These are phyloP conservation scores for Pythium phragmiticola DNA, from an alignment of 352 stramenopile genomes.

Conservation along the genomic window DNA sequence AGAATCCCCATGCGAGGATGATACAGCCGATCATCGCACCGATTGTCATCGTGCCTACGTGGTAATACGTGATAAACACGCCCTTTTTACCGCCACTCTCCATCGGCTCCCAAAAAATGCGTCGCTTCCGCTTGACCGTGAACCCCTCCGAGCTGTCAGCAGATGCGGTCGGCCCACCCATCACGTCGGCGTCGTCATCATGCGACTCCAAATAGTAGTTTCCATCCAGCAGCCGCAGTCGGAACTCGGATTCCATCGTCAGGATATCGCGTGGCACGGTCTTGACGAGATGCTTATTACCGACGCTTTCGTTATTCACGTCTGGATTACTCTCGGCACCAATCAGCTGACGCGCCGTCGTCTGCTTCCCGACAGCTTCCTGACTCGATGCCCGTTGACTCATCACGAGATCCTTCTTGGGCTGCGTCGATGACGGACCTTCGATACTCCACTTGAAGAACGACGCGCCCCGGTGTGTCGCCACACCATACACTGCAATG, in stretches of 20 bases:
- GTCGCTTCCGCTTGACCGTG: conserved; percentile 16
- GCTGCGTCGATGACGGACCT: conserved; percentile 40
- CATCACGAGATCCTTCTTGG: conserved; percentile 22
- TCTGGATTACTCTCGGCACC: conserved; percentile 4
- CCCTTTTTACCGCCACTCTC: conserved; percentile 70
- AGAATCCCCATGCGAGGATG: conserved; percentile 71
- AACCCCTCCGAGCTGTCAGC: conserved; percentile 10
- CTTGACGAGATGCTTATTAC: conserved; percentile 25
- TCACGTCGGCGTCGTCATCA: conserved; percentile 28
- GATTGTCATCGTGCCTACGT: conserved; percentile 61
- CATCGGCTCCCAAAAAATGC: conserved; percentile 70
- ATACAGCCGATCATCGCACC: conserved; percentile 42
- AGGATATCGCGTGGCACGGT: conserved; percentile 24
- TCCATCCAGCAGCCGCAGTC: conserved; percentile 48
- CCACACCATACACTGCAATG: conserved; percentile 67
- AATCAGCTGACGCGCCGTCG: neutral
- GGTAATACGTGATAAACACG: conserved; percentile 82
- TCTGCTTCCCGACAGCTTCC: neutral
- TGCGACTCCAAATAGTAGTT: conserved; percentile 68
- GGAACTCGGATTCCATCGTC: conserved; percentile 47
- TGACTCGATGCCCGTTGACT: neutral
- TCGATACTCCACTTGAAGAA: conserved; percentile 79
- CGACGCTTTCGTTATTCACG: conserved; percentile 7
- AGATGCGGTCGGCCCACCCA: neutral
- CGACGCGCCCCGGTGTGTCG: conserved; percentile 40